Conservation (phyloP, 1,139 yeast species). For the Suhomyces kunorum region DNA sequence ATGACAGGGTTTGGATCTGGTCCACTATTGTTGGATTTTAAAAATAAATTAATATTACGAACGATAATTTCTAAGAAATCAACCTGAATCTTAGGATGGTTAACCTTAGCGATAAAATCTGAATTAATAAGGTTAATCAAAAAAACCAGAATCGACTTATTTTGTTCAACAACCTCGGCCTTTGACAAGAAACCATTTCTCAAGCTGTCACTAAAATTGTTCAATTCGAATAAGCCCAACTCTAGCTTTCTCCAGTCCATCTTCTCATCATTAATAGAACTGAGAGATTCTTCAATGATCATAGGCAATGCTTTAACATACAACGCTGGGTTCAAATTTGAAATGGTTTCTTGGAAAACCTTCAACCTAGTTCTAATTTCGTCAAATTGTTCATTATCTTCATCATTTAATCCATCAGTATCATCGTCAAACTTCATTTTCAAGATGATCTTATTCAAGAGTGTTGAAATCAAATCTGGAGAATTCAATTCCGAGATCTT, state of each 20-base stretch:
- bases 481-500: conserved; percentile 44
- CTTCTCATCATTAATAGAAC: conserved; percentile 26
- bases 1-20: conserved; percentile 35
- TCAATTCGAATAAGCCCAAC: conserved; percentile 80
- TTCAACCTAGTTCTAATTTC: conserved; percentile 76
- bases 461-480: conserved; percentile 56
- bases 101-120: conserved; percentile 48
- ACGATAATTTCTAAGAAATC: conserved; percentile 82
- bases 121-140: conserved; percentile 67
- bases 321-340: conserved; percentile 69
- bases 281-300: conserved; percentile 62
- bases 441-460: conserved; percentile 67
- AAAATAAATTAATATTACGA: conserved; percentile 70
- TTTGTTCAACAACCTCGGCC: conserved; percentile 52
- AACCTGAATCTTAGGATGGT: conserved; percentile 79
- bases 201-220: conserved; percentile 76
- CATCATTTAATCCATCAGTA: conserved; percentile 59
- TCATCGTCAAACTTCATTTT: conserved; percentile 82
- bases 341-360: conserved; percentile 82
- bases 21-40: conserved; percentile 40
- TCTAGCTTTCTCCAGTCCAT: conserved; percentile 80
- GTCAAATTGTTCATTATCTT: conserved; percentile 72
- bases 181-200: conserved; percentile 72
- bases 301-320: conserved; percentile 69
- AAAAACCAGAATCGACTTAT: conserved; percentile 59